Evolutionary conservation across 2,329 filamentous ascomycete genomes (phyloP).

Genomic region (Verticillium nonalfalfae): DNA sequence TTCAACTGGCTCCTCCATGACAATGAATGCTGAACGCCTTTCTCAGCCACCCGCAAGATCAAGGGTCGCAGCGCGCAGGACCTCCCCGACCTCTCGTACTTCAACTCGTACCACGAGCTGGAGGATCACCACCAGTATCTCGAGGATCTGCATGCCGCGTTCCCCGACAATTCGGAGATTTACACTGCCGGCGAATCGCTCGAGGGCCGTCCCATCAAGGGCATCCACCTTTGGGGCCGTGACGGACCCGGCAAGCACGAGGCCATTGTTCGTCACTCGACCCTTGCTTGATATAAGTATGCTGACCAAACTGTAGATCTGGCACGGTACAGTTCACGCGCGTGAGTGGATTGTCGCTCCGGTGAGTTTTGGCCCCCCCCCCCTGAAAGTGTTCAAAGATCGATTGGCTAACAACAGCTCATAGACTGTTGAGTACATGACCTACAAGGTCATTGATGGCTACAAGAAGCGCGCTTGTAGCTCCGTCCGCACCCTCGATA

Average conservation of each 20-base stretch:
- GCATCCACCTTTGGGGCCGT: conserved; percentile 40
- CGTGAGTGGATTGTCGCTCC: conserved; percentile 41
- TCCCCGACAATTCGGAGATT: conserved; percentile 32
- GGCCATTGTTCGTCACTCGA: conserved; percentile 21
- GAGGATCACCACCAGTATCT: conserved; percentile 35
- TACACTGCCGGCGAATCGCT: conserved; percentile 34
- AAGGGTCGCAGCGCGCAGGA: not conserved
- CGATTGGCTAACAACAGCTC: not conserved
- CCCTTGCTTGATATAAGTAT: not conserved
- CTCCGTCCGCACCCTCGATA: conserved; percentile 37
- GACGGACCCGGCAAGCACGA: conserved; percentile 31
- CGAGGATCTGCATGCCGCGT: conserved; percentile 25
- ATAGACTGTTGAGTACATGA: conserved; percentile 36
- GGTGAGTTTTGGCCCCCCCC: not conserved
- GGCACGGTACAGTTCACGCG: conserved; percentile 46
- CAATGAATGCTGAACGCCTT: not conserved
- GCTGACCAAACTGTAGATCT: conserved; percentile 17
- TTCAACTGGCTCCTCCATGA: not conserved
- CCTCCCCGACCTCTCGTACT: conserved; percentile 36
- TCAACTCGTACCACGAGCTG: conserved; percentile 38
- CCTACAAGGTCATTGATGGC: conserved; percentile 32
- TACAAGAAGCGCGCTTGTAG: conserved; percentile 26
- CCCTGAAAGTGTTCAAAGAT: not conserved
- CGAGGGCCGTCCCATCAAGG: conserved; percentile 45
- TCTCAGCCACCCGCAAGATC: not conserved